phyloP scores from a whole-genome alignment of 2,329 filamentous ascomycete species.

The Leptographium wingfieldii region DNA sequence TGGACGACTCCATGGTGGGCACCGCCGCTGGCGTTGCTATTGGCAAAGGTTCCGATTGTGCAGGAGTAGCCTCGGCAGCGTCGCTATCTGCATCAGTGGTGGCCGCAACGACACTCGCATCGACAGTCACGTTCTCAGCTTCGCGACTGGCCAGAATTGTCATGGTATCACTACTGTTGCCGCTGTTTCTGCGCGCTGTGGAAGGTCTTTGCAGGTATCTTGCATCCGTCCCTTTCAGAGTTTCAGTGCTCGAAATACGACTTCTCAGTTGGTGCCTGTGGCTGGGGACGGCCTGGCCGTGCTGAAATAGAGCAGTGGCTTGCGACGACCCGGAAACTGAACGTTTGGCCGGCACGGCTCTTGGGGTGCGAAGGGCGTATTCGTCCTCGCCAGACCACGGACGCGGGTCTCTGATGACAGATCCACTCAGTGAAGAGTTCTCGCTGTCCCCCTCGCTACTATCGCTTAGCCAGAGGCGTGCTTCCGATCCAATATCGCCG shows the following conservation, averaged over 20 bases:
- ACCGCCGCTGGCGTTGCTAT: neutral
- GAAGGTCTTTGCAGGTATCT: conserved; percentile 9
- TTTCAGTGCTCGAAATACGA: conserved; percentile 41
- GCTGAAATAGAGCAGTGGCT: no score
- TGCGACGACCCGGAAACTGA: neutral
- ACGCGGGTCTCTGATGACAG: conserved; percentile 35
- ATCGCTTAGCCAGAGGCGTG: conserved; percentile 76
- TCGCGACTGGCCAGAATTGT: neutral
- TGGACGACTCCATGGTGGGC: neutral
- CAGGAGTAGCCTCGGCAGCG: neutral
- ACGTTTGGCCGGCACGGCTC: neutral
- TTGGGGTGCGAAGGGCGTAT: conserved; percentile 5
- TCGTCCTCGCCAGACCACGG: conserved; percentile 31
- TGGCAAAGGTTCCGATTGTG: no score
- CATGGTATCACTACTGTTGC: neutral
- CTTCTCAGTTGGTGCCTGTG: neutral
- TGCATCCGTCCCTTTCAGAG: conserved; percentile 30
- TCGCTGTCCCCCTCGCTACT: conserved; percentile 60
- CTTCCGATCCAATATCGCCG: conserved; percentile 55
- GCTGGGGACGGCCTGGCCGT: no score
- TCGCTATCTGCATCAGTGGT: neutral
- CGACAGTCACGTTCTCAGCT: neutral
- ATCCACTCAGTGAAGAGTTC: conserved; percentile 62
- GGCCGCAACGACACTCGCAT: neutral
- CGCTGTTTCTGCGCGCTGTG: neutral